A percentile compares a stretch with the other conserved stretches of the same genome.
Evolutionary conservation across 345 rosid genomes (phyloP).

Genomic region (Citrus unshiu): DNA sequence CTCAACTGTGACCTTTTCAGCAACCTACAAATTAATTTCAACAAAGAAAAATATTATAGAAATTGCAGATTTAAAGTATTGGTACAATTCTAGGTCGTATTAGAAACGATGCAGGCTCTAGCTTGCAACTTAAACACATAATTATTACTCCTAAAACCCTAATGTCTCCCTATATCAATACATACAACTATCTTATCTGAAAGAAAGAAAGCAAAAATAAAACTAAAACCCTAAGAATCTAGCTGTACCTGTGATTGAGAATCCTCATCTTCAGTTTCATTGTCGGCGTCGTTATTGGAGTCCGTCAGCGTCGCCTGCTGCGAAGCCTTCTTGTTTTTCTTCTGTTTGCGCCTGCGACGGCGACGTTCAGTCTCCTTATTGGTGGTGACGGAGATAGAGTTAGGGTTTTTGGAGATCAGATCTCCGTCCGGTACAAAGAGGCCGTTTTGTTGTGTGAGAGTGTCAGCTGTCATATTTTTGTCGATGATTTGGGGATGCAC

Average conservation of each 20-base stretch:
- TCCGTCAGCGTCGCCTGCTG: conserved; percentile 15
- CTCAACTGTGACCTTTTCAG: conserved; percentile 73
- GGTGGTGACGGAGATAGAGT: conserved; percentile 32
- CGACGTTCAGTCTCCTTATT: conserved; percentile 89
- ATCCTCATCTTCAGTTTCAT: conserved; percentile 43
- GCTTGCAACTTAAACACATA: not conserved
- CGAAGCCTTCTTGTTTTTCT: conserved; percentile 68
- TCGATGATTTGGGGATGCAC: not conserved
- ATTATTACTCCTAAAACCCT: not conserved
- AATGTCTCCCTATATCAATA: not conserved
- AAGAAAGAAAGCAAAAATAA: not conserved
- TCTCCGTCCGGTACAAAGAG: conserved; percentile 45
- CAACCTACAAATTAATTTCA: conserved; percentile 29
- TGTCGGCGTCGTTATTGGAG: conserved; percentile 20
- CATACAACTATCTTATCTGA: not conserved
- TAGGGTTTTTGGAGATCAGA: conserved; percentile 28
- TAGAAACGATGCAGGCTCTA: not conserved
- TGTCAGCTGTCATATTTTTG: conserved; percentile 49
- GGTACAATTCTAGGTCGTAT: not conserved
- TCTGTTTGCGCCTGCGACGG: conserved; percentile 97
- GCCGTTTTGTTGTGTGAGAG: conserved; percentile 40
- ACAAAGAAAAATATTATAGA: not conserved
- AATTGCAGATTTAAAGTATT: not conserved
- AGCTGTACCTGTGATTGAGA: conserved; percentile 25
- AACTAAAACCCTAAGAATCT: conserved; percentile 1